phyloP scores from a whole-genome alignment of 2,329 filamentous ascomycete genomes.

The Fusarium veterinarium region DNA sequence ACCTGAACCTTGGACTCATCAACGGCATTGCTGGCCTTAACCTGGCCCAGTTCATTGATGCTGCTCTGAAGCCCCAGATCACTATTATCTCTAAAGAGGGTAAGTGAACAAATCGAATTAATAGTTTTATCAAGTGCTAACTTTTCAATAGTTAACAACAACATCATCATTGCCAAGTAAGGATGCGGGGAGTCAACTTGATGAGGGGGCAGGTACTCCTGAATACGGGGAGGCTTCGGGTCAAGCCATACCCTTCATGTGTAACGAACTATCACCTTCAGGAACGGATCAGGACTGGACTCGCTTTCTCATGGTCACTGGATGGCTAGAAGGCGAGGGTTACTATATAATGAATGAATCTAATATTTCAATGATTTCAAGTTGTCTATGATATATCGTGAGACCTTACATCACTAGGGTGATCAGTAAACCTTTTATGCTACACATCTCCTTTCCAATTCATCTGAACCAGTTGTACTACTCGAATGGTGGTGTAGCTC shows the following conservation, averaged over 20 bases:
- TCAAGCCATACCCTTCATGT: conserved; percentile 14
- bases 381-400: too few relatives aligned
- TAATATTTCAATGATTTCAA: not conserved
- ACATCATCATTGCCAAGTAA: conserved; percentile 12
- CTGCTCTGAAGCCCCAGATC: conserved; percentile 45
- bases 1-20: conserved; percentile 48
- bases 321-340: not conserved
- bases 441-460: not conserved
- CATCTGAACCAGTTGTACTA: not conserved
- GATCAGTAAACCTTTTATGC: not conserved
- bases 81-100: conserved; percentile 43
- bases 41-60: conserved; percentile 47
- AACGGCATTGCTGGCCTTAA: conserved; percentile 43
- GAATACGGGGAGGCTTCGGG: conserved; percentile 8
- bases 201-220: conserved; percentile 32
- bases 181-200: not conserved
- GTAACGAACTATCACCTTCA: not conserved
- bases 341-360: not conserved
- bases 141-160: conserved; percentile 9
- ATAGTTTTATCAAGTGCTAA: not conserved
- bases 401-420: not conserved
- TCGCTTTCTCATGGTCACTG: conserved; percentile 2
- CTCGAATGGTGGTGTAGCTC: not conserved
- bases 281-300: not conserved
- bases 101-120: conserved; percentile 1